These are phyloP conservation scores for Tylopilus plumbeoviolaceoides DNA, from an alignment of 768 basidiomycete genomes.

Conservation along the genomic window DNA sequence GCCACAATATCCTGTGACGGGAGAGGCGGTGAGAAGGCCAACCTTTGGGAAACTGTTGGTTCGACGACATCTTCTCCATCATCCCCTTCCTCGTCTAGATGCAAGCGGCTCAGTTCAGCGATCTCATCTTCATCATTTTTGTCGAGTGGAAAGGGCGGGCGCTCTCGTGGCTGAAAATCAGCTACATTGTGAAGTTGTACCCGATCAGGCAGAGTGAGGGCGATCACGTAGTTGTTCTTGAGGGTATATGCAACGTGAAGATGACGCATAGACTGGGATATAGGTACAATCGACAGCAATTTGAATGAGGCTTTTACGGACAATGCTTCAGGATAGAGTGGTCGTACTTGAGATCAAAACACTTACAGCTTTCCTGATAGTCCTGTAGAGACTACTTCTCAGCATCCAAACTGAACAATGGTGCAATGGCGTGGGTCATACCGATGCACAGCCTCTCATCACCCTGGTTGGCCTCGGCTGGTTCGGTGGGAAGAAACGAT, in stretches of 20 bases:
- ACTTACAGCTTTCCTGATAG: conserved; percentile 71
- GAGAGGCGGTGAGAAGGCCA: conserved; percentile 16
- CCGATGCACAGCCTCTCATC: conserved; percentile 58
- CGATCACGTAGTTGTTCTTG: conserved; percentile 50
- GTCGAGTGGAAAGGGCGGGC: conserved; percentile 40
- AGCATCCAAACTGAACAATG: not conserved
- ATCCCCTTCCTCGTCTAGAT: conserved; percentile 28
- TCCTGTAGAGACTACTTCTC: conserved; percentile 43
- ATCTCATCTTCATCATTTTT: conserved; percentile 23
- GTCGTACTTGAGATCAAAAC: not conserved
- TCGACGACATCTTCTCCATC: conserved; percentile 15
- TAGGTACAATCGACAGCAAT: conserved; percentile 46
- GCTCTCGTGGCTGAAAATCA: conserved; percentile 41
- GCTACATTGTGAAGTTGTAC: conserved; percentile 46
- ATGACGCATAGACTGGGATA: conserved; percentile 35
- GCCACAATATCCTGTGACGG: conserved; percentile 23
- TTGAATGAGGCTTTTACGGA: conserved; percentile 57
- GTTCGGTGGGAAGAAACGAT: conserved; percentile 59
- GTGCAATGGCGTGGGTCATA: conserved; percentile 29
- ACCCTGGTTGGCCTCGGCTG: conserved; percentile 31
- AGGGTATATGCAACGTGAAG: conserved; percentile 43
- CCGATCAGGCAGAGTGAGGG: conserved; percentile 38
- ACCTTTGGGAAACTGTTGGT: not conserved
- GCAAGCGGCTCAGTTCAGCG: conserved; percentile 18
- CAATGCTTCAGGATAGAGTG: conserved; percentile 2